Evolutionary conservation across 2,329 filamentous ascomycete species (phyloP), one percentile per base, ranked within the genome.

Genomic region (Ilyonectria mors-panacis): DNA sequence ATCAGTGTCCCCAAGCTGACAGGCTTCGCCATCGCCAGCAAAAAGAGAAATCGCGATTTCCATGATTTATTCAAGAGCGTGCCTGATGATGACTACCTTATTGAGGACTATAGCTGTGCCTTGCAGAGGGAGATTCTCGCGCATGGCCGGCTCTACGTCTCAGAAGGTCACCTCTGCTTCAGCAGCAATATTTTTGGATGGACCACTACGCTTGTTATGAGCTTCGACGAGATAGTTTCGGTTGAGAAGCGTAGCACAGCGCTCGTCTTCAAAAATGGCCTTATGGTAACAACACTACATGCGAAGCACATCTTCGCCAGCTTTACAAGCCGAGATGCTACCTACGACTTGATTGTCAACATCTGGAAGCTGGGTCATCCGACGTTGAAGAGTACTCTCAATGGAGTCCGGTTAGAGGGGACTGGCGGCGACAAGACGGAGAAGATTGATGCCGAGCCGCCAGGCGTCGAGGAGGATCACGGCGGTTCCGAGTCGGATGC

Each of bases 291-390:
- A 56, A 99, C 96, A 0, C 84, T 98, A 13, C 96, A 99, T 78
- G 94, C 96, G 48, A 94, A 96, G 72, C 96, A 99, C 77, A 91
- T 97, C 1, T 99, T 99, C 81, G 95, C 96, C 62, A 98, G 95
- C 81, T 94, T 99, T 72, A 92, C 97, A 6, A 96, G 94, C 76
- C 89, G 96, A 78, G 96, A 99, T 81, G 94, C 95, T 3, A 98
- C 97, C 0, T 99, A 98, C 77, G 97, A 99, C 78, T 85, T 99
- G 51, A 95, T 99, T 78, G 93, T 99, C 72, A 97, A 97, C 66
- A 98, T 99, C 65, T 99, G 96, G 96, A 97, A 97, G 80, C 92
- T 98, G 33, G 96, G 94, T 17, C 96, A 99, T 78, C 95, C 96
- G 2, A 94, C 94, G 62, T 83, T 99, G 33, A 94, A 94, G 79